A percentile compares a stretch with the other conserved stretches of the same genome.
Conservation (phyloP, 176 grass and related monocot genomes). For the Aegilops umbellulata region DNA sequence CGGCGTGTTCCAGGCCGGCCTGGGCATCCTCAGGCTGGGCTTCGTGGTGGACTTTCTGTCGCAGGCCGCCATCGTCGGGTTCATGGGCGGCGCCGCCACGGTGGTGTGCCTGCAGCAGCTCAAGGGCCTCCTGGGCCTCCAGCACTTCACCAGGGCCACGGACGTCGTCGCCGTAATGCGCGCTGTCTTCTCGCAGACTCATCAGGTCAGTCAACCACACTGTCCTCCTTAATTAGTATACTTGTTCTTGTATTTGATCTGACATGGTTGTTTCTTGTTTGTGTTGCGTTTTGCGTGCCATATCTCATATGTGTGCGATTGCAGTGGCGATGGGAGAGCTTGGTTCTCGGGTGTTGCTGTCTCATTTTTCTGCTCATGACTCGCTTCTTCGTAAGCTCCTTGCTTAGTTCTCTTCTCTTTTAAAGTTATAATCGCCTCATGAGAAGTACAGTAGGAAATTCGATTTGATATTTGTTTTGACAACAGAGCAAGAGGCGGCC, state of each 20-base stretch:
- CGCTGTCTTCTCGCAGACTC: slow-evolving; percentile 35
- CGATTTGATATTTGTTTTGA: neutral
- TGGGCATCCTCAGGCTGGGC: slow-evolving; percentile 48
- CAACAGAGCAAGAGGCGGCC: slow-evolving; percentile 50
- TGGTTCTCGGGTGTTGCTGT: slow-evolving; percentile 43
- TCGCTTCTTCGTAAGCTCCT: slow-evolving; percentile 43
- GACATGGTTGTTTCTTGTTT: neutral
- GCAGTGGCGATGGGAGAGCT: slow-evolving; percentile 60
- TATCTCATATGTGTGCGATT: neutral
- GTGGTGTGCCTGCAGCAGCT: slow-evolving; percentile 58
- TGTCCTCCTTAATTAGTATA: too few relatives aligned
- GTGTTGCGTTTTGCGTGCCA: neutral
- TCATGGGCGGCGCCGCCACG: slow-evolving; percentile 58
- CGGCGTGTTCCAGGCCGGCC: slow-evolving; percentile 46
- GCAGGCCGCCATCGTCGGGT: slow-evolving; percentile 54
- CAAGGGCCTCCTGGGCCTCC: slow-evolving; percentile 53
- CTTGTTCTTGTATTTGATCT: neutral
- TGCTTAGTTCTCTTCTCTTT: neutral
- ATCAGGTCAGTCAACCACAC: slow-evolving; percentile 21
- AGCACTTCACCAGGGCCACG: slow-evolving; percentile 33
- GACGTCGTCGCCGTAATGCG: slow-evolving; percentile 39
- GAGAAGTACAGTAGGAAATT: neutral
- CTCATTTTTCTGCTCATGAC: slow-evolving; percentile 46
- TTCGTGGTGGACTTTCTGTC: slow-evolving; percentile 72
- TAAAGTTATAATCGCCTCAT: neutral